A percentile compares a stretch with the other conserved stretches of the same genome.
Conservation (phyloP, 1,284 basidiomycete genomes). For the Schizophyllum amplum region DNA sequence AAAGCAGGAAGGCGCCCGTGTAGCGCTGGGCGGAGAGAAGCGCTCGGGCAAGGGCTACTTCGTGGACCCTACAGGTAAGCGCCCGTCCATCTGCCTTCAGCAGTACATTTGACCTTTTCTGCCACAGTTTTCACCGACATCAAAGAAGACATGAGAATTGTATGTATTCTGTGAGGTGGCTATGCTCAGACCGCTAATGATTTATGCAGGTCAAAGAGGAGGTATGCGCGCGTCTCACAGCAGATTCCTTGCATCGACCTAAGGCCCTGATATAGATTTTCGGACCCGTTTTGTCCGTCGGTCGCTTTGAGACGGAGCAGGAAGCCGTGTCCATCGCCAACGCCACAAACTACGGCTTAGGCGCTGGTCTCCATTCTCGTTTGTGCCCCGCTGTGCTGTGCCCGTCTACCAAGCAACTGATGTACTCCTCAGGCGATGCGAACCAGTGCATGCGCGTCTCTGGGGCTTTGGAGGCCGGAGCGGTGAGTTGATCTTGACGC, state of each 20-base stretch:
- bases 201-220: constrained; percentile 60
- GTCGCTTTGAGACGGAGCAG: constrained; percentile 72
- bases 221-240: constrained; percentile 25
- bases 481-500: constrained; percentile 37
- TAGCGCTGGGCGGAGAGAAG: constrained; percentile 74
- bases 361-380: constrained; percentile 86
- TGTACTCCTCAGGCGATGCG: constrained; percentile 53
- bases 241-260: no score
- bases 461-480: constrained; percentile 76
- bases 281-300: constrained; percentile 75
- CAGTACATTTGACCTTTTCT: neutral
- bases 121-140: constrained; percentile 66
- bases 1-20: constrained; percentile 76
- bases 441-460: constrained; percentile 84
- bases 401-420: neutral
- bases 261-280: constrained; percentile 77
- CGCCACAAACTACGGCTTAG: constrained; percentile 79
- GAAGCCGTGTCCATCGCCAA: constrained; percentile 78
- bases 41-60: constrained; percentile 62
- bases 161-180: constrained; percentile 25
- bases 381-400: constrained; percentile 17
- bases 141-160: constrained; percentile 70
- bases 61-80: constrained; percentile 70
- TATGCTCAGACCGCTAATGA: neutral
- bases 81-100: neutral